Percentiles rank a stretch among this genome's conserved stretches.
Evolutionary conservation across 345 rosid species (phyloP).

Genomic region (Moricandia moricandioides): DNA sequence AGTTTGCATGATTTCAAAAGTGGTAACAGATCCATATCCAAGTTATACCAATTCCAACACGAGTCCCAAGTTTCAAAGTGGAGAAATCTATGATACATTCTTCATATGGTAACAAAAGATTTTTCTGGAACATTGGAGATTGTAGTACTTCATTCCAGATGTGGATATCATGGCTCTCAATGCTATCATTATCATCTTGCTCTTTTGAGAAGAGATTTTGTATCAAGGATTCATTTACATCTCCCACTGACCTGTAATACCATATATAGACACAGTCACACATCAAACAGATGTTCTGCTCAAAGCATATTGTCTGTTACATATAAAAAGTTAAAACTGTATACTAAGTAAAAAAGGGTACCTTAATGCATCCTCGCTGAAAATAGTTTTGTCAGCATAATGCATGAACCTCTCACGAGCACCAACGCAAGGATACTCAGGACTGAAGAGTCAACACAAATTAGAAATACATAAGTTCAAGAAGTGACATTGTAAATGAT

Average conservation of each 20-base stretch:
- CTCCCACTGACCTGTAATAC: constrained; percentile 55
- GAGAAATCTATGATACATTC: constrained; percentile 84
- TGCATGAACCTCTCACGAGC: too few relatives aligned
- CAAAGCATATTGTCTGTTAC: background rate
- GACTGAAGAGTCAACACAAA: too few relatives aligned
- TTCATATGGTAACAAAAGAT: constrained; percentile 60
- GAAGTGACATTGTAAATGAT: too few relatives aligned
- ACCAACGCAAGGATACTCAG: too few relatives aligned
- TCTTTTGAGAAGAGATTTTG: constrained; percentile 57
- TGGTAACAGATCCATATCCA: background rate
- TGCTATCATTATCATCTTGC: constrained; percentile 35
- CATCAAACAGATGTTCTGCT: constrained; percentile 27
- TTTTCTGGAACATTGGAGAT: constrained; percentile 61
- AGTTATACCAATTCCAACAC: constrained; percentile 74
- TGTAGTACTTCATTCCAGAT: constrained; percentile 70
- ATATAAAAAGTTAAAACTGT: too few relatives aligned
- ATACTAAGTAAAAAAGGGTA: too few relatives aligned
- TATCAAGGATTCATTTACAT: constrained; percentile 64
- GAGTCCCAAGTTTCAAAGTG: constrained; percentile 63
- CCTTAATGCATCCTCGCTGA: too few relatives aligned
- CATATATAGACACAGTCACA: constrained; percentile 3
- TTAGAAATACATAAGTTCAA: too few relatives aligned
- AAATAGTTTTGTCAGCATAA: too few relatives aligned
- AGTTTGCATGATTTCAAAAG: background rate
- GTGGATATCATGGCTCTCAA: constrained; percentile 7